Base-by-base conservation (phyloP, 768 basidiomycete species). In the Porpolomopsis calyptriformis region DNA sequence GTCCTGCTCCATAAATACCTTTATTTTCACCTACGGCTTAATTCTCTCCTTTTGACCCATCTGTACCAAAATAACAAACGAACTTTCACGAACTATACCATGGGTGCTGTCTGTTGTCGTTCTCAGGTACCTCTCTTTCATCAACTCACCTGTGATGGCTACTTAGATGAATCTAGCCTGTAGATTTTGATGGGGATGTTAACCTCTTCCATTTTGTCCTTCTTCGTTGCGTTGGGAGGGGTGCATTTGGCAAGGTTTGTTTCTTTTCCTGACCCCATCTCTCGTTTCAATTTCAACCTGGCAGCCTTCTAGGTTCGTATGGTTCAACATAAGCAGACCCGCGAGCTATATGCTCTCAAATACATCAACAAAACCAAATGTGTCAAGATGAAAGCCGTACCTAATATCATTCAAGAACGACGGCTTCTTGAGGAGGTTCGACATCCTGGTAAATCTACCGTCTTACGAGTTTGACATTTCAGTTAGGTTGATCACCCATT, bases 281-380 rank as follows among this genome's bases (percentile, higher is more conserved):
- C 24, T 35, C 41, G 24, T 19, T 46, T 8, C n/a, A 19, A 35
- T 20, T 2, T 33, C 10, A 34, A 43, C 60, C 29, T n/a, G 53
- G 41, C 44, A 25, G 22, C 46, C 40, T 18, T 43, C 34, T 53
- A 98, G 94, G 94, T 99, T 68, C 85, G 96, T 36, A 94, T 99
- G 49, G 96, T 99, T 5, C 94, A 99, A 65, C 96, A 98, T 70
- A 99, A 97, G 61, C 89, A 97, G 64, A 87, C 91, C n/a, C 85
- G 89, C 51, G 85, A 91, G 14, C 74, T 99, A 37, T 97, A 92
- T 57, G 96, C 96, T 4, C 80, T 99, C 64, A 99, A 99, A 65
- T 99, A 99, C 68, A 99, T 99, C 67, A 98, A 98, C 72, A 99
- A 99, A 65, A 63, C 85, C 34, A 93, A 94, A 72, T 96, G 86